Conservation (phyloP, 805 yeast species). For the Maudiozyma barnettii region DNA sequence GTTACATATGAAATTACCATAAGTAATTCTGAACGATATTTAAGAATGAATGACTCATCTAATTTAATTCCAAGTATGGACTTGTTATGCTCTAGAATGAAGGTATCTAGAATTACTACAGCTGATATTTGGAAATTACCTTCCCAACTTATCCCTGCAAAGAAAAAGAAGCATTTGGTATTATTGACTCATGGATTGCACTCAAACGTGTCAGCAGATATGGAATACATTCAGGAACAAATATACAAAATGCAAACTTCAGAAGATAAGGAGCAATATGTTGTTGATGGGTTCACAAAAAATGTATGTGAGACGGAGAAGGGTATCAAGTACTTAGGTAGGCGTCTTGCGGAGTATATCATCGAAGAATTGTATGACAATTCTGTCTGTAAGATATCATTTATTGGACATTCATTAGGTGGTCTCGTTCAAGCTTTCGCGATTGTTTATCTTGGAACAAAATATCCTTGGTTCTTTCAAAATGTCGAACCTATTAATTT, state of each 20-base stretch:
- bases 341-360: conserved; percentile 58
- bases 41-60: conserved; percentile 7
- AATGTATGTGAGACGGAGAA: conserved; percentile 73
- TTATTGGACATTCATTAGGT: conserved; percentile 72
- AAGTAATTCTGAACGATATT: conserved; percentile 32
- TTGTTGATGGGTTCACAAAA: conserved; percentile 60
- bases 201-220: conserved; percentile 66
- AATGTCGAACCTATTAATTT: conserved; percentile 55
- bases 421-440: conserved; percentile 73
- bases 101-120: conserved; percentile 46
- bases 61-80: conserved; percentile 25
- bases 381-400: conserved; percentile 47
- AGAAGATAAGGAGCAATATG: conserved; percentile 33
- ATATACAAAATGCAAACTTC: conserved; percentile 39
- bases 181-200: conserved; percentile 70
- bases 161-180: conserved; percentile 52
- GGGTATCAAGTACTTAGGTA: conserved; percentile 67
- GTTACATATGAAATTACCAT: conserved; percentile 54
- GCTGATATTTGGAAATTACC: conserved; percentile 67
- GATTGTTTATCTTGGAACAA: conserved; percentile 56
- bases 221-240: conserved; percentile 63
- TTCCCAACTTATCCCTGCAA: conserved; percentile 9
- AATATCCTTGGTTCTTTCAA: conserved; percentile 61
- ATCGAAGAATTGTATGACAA: conserved; percentile 38
- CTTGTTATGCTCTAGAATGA: conserved; percentile 29